phyloP scores from a whole-genome alignment of 371 early-diverging fungal genomes.

The Mucor sp. region DNA sequence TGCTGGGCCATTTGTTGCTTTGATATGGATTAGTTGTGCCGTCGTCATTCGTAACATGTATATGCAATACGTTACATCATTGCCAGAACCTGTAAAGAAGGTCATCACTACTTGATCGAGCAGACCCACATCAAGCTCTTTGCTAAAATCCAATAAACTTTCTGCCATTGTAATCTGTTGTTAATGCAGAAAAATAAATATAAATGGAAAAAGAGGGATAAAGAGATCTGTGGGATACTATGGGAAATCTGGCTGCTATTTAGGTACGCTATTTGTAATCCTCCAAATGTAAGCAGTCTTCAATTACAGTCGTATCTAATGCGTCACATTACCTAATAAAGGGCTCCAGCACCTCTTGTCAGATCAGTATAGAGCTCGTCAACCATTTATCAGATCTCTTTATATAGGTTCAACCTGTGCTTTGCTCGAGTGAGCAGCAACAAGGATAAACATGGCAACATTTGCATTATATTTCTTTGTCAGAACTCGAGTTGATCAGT shows the following conservation, averaged over 20 bases:
- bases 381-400: neutral
- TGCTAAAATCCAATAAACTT: conserved; percentile 86
- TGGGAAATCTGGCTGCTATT: neutral
- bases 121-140: conserved; percentile 82
- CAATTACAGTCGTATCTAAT: neutral
- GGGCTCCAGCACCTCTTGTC: neutral
- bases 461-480: neutral
- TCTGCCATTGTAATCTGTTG: conserved; percentile 34
- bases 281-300: neutral
- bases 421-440: neutral
- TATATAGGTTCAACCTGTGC: neutral
- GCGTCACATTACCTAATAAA: neutral
- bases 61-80: conserved; percentile 57
- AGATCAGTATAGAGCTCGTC: neutral
- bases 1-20: conserved; percentile 84
- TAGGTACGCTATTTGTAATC: neutral
- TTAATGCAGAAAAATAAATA: neutral
- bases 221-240: neutral
- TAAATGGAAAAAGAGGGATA: neutral
- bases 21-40: neutral
- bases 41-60: neutral
- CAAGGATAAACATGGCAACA: neutral
- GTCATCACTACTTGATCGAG: conserved; percentile 90
- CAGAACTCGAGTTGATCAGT: neutral
- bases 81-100: conserved; percentile 70